phyloP scores from a whole-genome alignment of 73 alveolate genomes.

The Uronychia setigera region DNA sequence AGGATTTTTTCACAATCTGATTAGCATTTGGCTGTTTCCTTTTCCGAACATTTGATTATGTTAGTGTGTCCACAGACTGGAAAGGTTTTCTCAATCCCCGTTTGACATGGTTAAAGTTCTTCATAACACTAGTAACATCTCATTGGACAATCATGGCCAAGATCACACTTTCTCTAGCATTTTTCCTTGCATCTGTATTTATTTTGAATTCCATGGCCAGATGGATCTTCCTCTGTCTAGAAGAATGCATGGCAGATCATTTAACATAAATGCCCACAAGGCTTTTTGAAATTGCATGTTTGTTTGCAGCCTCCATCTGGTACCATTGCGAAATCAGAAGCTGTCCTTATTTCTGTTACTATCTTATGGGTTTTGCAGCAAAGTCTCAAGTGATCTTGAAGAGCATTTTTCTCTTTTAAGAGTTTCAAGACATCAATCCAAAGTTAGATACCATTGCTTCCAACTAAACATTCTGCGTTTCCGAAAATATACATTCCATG shows the following conservation, averaged over 20 bases:
- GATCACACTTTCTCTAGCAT: conserved; percentile 16
- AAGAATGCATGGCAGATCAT: not conserved
- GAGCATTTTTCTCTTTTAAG: not conserved
- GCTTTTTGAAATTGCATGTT: not conserved
- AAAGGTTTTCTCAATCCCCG: not conserved
- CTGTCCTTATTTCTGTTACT: not conserved
- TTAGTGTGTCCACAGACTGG: not conserved
- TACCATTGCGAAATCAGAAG: not conserved
- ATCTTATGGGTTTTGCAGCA: not conserved
- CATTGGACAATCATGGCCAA: conserved; percentile 42
- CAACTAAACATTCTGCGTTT: conserved; percentile 75
- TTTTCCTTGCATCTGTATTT: conserved; percentile 20
- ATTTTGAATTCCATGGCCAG: conserved; percentile 16
- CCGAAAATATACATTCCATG: conserved; percentile 88
- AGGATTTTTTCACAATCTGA: conserved; percentile 33
- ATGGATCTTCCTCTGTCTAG: not conserved
- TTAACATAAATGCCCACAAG: not conserved
- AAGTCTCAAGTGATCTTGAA: not conserved
- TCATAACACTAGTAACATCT: conserved; percentile 27
- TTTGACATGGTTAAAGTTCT: not conserved
- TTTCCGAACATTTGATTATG: not conserved
- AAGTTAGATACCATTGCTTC: conserved; percentile 15
- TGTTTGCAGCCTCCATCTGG: not conserved
- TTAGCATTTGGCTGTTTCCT: not conserved
- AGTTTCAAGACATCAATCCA: not conserved